Percentiles rank a stretch among this genome's conserved stretches.
These are phyloP conservation scores for Neurospora sp. DNA, from an alignment of 495 filamentous ascomycete genomes.

Conservation along the genomic window DNA sequence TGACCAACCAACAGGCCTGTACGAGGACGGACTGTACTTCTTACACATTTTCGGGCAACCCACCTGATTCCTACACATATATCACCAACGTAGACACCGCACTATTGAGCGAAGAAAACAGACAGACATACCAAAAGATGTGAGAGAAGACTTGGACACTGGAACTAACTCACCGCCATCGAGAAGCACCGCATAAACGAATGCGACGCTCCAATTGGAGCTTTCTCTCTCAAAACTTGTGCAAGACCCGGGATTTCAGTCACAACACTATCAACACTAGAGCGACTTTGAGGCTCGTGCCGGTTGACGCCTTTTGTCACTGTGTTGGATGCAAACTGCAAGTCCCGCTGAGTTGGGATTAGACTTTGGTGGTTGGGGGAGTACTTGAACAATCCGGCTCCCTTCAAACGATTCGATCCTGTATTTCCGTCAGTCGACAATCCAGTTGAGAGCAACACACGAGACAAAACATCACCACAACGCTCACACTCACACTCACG, in stretches of 20 bases:
- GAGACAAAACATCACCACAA: background rate
- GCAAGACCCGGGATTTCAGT: background rate
- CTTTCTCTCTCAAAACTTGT: background rate
- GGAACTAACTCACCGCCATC: constrained; percentile 8
- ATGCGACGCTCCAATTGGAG: constrained; percentile 14
- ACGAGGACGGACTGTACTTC: background rate
- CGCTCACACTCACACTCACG: background rate
- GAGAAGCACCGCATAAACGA: constrained; percentile 18
- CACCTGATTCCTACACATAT: background rate
- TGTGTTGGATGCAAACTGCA: background rate
- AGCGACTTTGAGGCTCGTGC: background rate
- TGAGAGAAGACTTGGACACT: background rate
- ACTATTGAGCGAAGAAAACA: background rate
- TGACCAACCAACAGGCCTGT: background rate
- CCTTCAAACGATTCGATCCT: background rate
- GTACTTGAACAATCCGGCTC: background rate
- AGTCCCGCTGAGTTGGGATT: background rate
- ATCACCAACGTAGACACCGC: background rate
- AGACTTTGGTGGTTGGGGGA: background rate
- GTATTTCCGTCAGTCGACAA: background rate
- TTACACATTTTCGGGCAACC: background rate
- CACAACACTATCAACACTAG: background rate
- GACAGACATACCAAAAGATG: background rate
- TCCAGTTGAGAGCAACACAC: background rate
- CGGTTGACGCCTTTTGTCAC: background rate